Evolutionary conservation across 371 early-diverging fungal species (phyloP), one percentile per base, ranked within the genome.

Genomic region (Circinella umbellata): DNA sequence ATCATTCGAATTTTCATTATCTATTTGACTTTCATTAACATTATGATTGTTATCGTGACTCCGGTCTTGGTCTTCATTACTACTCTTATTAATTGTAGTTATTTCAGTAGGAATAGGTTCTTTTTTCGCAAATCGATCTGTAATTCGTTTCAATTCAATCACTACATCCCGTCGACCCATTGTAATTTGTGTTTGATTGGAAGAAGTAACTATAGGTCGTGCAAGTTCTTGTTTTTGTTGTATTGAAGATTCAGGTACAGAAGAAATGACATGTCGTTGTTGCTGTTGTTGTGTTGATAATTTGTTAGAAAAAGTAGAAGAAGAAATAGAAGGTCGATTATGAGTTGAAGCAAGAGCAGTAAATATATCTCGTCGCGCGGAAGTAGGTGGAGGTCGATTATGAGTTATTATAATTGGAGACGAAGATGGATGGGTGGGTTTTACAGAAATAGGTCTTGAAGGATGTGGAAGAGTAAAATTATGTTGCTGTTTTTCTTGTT

Each of bases 281-380:
- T 51, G 14, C 15, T 51, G 14, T 8, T 53, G 61, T 18, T 42
- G 42, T 42, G 11, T 42, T 42, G 42, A 11, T 42, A 9, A 11
- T 42, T 42, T 6, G 1, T 42, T 42, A 9, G 6, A 11, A 9
- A 42, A 42, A 42, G 42, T 42, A 42, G 42, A 42, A 11, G 42
- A 42, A 1, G 11, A 42, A 42, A 11, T 42, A 42, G 42, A 42
- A 11, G 42, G 11, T 9, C 42, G 42, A 9, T 6, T 6, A 2
- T 42, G 1, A 9, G 61, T 61, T 14, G 38, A 37, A 13, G 61
- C 61, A 37, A 61, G 18, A 8, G 61, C 61, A 37, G 36, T 37
- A 38, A 61, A 38, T 15, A 61, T 61, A 61, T 61, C 61, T 61
- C 61, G 42, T 61, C 39, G n/a, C 18, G n/a, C n/a, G 13, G 38